Base-by-base conservation (phyloP, 1,284 basidiomycete genomes). In the Ustilago xerochloae region DNA sequence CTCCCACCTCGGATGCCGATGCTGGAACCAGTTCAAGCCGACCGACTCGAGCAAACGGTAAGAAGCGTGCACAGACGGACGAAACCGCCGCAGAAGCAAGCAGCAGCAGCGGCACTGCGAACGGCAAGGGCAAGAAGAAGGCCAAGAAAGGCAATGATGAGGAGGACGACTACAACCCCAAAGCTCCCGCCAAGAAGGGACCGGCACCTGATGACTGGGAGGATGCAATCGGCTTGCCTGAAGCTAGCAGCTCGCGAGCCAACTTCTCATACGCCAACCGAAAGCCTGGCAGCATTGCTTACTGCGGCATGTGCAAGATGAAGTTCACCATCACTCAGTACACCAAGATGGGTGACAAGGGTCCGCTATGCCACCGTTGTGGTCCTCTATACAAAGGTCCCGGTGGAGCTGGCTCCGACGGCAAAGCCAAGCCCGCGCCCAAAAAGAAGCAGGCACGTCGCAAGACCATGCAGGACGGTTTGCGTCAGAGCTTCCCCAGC, bases 251-350 rank as follows among this genome's bases (percentile, higher is more conserved):
- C 0, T 90, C 91, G 64, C 92, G 91, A 3, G 87, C 64, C 56
- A 74, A 67, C 32, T 53, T 63, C 47, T 65, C 71, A 13, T 72
- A 78, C 33, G 62, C 69, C 24, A 63, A 64, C 41, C 47, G 72
- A 6, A 66, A 90, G 1, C 88, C 91, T 1, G 96, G 94, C 0
- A 90, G 90, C 78, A 92, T 95, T 62, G 90, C 91, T 77, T 87
- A 88, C 16, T 99, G 96, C 79, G 91, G 90, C 2, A 89, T 89
- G 66, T 99, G 96, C 85, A 87, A 88, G 54, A 91, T 91, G 63
- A 89, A 90, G 77, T 97, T 97, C 84, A 94, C 93, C 18, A 91
- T 96, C 77, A 83, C 83, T 5, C 79, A 81, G 93, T 97, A 86
- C 66, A 92, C 87, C 8, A 64, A 69, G 49, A 50, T 68, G 50